Evolutionary conservation across 2,329 filamentous ascomycete species (phyloP).

Genomic region (Zalaria obscura): DNA sequence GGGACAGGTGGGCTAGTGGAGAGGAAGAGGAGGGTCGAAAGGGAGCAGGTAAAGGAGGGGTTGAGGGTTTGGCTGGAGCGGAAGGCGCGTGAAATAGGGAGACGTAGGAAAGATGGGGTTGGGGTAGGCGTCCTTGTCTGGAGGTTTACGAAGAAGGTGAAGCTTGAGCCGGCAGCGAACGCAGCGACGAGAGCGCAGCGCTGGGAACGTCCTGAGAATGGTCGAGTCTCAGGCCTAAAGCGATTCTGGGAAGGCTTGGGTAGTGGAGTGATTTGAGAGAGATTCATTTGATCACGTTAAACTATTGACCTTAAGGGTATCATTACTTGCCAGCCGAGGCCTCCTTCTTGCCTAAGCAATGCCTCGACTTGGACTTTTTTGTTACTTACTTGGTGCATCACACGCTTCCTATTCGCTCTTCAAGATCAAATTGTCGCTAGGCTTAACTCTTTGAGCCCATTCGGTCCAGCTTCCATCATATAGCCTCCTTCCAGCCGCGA

Average conservation of each 20-base stretch:
- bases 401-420: slow-evolving; percentile 9
- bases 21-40: slow-evolving; percentile 47
- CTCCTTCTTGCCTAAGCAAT: no score
- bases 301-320: no score
- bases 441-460: slow-evolving; percentile 21
- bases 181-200: not conserved
- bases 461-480: slow-evolving; percentile 95
- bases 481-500: slow-evolving; percentile 52
- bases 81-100: slow-evolving; percentile 20
- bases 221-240: slow-evolving; percentile 31
- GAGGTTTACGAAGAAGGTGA: slow-evolving; percentile 26
- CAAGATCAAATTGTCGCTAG: slow-evolving; percentile 19
- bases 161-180: slow-evolving; percentile 26
- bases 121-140: slow-evolving; percentile 28
- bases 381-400: no score
- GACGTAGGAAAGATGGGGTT: slow-evolving; percentile 19
- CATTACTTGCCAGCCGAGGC: no score
- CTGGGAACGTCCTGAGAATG: slow-evolving; percentile 26
- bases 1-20: slow-evolving; percentile 35
- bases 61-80: slow-evolving; percentile 48
- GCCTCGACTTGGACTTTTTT: no score
- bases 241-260: slow-evolving; percentile 48
- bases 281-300: no score
- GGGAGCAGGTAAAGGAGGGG: slow-evolving; percentile 52
- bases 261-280: no score